Base-by-base conservation (phyloP, 1,284 basidiomycete genomes). In the Fomitopsis betulina region DNA sequence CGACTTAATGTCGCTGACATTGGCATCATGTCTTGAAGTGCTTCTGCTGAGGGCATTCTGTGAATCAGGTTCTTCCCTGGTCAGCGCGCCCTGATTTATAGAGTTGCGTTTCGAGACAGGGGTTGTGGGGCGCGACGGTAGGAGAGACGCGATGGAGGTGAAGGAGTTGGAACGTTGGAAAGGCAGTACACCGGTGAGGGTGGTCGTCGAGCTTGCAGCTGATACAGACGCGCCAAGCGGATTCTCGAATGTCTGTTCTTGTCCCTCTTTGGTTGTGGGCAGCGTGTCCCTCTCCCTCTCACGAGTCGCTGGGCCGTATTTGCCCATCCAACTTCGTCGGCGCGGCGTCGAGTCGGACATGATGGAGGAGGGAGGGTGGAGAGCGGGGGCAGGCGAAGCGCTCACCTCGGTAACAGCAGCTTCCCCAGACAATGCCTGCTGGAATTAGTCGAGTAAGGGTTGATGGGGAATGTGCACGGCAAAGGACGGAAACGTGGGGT, bases 1-100 rank as follows among this genome's bases (percentile, higher is more conserved):
- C 71, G 63, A 59, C 58, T 61, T 67, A 12, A 47, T 15, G 23
- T 43, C 23, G 53, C 56, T 30, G 25, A 56, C 57, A 19, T 51
- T 43, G 51, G 62, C 65, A n/a, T n/a, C n/a, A 52, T 75, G 75
- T 12, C 73, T 71, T 23, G 81, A 82, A 61, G 65, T 68, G n/a
- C 78, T 79, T 63, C 81, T 81, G 57, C 83, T 80, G 55, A 82
- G 75, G 25, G 76, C 78, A 71, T 79, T 79, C 67, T 79, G 74
- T 58, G 75, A 64, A 65, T 79, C 78, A 56, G 78, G 70, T 58
- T 79, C 72, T 65, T 82, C 68, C 59, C 67, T 71, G 39, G 73
- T 73, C 57, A 74, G 73, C 65, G 68, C 58, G 55, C 64, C 66
- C 35, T 68, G 62, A 38, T 64, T 63, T 56, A 55, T 62, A 42